Evolutionary conservation across 345 rosid species (phyloP).

Genomic region (Gynandropsis gynandra): DNA sequence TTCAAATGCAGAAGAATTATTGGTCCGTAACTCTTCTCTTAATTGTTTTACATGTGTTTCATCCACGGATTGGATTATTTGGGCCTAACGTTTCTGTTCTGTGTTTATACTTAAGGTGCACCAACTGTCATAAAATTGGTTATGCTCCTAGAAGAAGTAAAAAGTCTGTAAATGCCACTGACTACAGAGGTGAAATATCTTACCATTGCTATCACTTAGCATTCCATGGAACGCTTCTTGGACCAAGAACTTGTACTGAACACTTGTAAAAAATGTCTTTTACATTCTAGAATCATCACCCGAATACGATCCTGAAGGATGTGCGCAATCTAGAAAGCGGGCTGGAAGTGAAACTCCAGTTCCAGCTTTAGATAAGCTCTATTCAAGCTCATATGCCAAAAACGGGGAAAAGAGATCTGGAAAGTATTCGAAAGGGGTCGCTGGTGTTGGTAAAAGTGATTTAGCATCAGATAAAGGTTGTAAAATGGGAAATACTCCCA

Average conservation of each 20-base stretch:
- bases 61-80: constrained; percentile 11
- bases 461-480: constrained; percentile 29
- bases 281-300: constrained; percentile 40
- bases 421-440: constrained; percentile 5
- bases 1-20: constrained; percentile 78
- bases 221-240: not conserved
- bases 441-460: too few relatives aligned
- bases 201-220: constrained; percentile 6
- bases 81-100: constrained; percentile 17
- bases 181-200: constrained; percentile 35
- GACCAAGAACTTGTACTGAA: not conserved
- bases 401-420: constrained; percentile 20
- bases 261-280: constrained; percentile 18
- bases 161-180: constrained; percentile 28
- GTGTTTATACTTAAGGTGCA: constrained; percentile 33
- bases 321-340: constrained; percentile 29
- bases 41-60: constrained; percentile 6
- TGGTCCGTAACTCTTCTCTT: constrained; percentile 44
- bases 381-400: constrained; percentile 25
- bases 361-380: constrained; percentile 32
- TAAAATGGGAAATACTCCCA: constrained; percentile 13
- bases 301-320: constrained; percentile 24
- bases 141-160: constrained; percentile 54
- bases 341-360: constrained; percentile 14
- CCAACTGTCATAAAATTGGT: constrained; percentile 71